Base-by-base conservation (phyloP, 495 filamentous ascomycete genomes). In the Penicillium parvum region DNA sequence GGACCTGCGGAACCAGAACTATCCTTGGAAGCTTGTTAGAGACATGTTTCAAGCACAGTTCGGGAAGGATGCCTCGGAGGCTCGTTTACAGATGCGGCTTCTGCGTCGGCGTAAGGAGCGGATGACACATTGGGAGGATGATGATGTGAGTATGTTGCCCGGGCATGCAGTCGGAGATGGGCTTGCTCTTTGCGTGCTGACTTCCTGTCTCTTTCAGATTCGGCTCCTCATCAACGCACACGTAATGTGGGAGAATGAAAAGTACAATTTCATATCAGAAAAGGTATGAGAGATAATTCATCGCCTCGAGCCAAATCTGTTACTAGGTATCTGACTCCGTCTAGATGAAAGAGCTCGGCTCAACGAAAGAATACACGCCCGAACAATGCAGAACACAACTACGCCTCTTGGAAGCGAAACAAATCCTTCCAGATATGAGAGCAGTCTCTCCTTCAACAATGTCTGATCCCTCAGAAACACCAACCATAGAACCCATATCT, bases 61-160 rank as follows among this genome's bases (percentile, higher is more conserved):
- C 48, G 71, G 81, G 33, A 83, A 83, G 43, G 75, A 77, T 49
- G 82, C 79, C 39, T 69, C 83, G 30, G 81, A 86, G 39, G 79
- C 84, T 3, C 76, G 83, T 3, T 63, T 88, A 33, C 84, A 88
- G 63, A 88, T 88, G 84, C 76, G 84, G 11, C 77, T 82, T 55
- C 76, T 81, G 45, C 71, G 84, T 17, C 68, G 85, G 27, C 75
- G 80, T 29, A 82, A 83, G 57, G 75, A 81, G 37, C 58, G 62
- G 16, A 64, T 78, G 58, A 67, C 78, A 9, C 71, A 76, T 4
- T 88, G 84, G 84, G 80, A 81, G 34, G 75, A 81, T 36, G 68
- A 72, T 40, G 84, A 88, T 73, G 78, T 82, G 68, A 66, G 78
- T 74, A 69, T 50, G 68, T 73, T 49, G 28, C 16, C 47, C 55